These are phyloP conservation scores for Blastocystis sp. DNA, from an alignment of 352 stramenopile genomes.

Conservation along the genomic window DNA sequence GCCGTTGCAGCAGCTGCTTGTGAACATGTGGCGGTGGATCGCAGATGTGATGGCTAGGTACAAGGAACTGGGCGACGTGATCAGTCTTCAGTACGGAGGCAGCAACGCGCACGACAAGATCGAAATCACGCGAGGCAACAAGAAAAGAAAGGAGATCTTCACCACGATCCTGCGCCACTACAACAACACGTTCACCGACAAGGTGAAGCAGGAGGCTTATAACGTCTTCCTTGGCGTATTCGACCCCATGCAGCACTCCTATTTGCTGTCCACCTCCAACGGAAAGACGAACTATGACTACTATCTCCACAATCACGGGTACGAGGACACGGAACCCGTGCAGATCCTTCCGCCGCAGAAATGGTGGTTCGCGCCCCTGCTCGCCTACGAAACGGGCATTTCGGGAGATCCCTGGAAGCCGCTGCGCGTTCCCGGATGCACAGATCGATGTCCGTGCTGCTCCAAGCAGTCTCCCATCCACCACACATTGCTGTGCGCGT, in stretches of 20 bases:
- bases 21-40: not conserved
- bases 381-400: constrained; percentile 67
- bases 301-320: constrained; percentile 78
- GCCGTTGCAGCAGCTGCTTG: constrained; percentile 5
- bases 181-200: constrained; percentile 96
- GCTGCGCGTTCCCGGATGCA: not conserved
- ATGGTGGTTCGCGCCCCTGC: constrained; percentile 74
- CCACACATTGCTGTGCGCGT: not conserved
- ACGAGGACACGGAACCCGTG: constrained; percentile 63
- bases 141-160: constrained; percentile 67
- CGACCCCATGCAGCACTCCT: constrained; percentile 62
- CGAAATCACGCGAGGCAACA: constrained; percentile 64
- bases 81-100: constrained; percentile 96
- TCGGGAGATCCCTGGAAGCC: not conserved
- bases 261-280: constrained; percentile 61
- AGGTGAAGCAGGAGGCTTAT: constrained; percentile 93
- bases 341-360: constrained; percentile 67
- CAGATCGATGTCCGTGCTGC: not conserved
- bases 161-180: constrained; percentile 97
- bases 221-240: constrained; percentile 95
- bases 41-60: constrained; percentile 92
- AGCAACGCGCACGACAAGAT: constrained; percentile 97
- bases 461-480: not conserved
- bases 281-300: constrained; percentile 76
- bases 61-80: constrained; percentile 88